Conservation (phyloP, 192 early-diverging fungal species). For the Linnemannia zychae region DNA sequence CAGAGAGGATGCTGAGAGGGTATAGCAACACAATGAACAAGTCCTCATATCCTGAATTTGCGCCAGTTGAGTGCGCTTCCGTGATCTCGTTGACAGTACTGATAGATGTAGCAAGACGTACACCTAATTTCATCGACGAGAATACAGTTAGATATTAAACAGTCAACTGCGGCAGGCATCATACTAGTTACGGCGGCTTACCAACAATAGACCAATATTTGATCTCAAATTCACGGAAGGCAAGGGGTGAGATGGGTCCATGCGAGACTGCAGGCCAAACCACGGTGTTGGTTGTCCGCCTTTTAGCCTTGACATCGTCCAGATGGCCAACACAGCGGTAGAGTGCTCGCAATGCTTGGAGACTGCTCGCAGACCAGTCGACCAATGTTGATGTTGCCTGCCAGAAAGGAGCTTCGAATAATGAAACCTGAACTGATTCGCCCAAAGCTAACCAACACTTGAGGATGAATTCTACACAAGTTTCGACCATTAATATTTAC, state of each 20-base stretch:
- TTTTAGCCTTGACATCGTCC: constrained; percentile 32
- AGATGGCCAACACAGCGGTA: constrained; percentile 39
- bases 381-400: constrained; percentile 27
- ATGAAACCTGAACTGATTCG: constrained; percentile 30
- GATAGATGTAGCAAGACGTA: constrained; percentile 23
- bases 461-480: constrained; percentile 28
- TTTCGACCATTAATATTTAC: background rate
- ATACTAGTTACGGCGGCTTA: background rate
- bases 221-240: constrained; percentile 32
- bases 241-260: background rate
- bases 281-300: background rate
- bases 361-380: constrained; percentile 26
- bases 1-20: constrained; percentile 24
- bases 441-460: constrained; percentile 40
- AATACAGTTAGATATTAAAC: background rate
- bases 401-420: constrained; percentile 40
- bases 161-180: no score
- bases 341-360: constrained; percentile 7
- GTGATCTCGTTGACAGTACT: constrained; percentile 26
- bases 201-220: constrained; percentile 47
- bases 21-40: constrained; percentile 20
- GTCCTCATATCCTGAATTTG: constrained; percentile 4
- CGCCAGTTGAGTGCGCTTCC: constrained; percentile 9
- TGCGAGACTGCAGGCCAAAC: constrained; percentile 24
- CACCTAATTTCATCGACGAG: constrained; percentile 5